phyloP scores from a whole-genome alignment of 2,329 filamentous ascomycete genomes.

The Metarhizium rileyi region DNA sequence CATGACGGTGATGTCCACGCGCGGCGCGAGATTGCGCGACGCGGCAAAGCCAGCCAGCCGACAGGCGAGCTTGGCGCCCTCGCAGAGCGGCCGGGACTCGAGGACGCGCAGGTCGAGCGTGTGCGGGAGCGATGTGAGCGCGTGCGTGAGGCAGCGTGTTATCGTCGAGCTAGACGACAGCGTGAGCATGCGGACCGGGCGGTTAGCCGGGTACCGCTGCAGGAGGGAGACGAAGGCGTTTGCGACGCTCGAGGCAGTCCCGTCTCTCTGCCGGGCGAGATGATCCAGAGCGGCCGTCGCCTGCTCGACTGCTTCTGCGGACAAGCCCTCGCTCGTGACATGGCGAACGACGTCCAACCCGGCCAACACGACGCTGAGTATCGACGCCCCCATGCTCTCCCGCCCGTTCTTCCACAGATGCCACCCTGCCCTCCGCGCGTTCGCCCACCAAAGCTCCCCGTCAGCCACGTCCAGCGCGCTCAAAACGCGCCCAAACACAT shows the following conservation, averaged over 20 bases:
- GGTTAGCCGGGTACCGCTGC: conserved; percentile 9
- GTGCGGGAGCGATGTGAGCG: conserved; percentile 21
- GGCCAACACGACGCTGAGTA: conserved; percentile 38
- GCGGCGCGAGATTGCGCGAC: conserved; percentile 20
- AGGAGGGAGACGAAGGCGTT: conserved; percentile 26
- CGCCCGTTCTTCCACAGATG: conserved; percentile 55
- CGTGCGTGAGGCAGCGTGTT: conserved; percentile 33
- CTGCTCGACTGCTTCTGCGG: conserved; percentile 5
- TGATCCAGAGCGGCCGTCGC: conserved; percentile 12
- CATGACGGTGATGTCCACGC: conserved; percentile 34
- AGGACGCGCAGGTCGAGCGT: conserved; percentile 48
- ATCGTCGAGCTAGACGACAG: conserved; percentile 56
- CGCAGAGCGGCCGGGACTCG: conserved; percentile 57
- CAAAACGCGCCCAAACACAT: conserved; percentile 37
- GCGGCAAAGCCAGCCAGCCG: conserved; percentile 29
- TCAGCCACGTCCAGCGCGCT: conserved; percentile 18
- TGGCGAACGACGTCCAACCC: conserved; percentile 32
- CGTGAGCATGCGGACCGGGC: conserved; percentile 42
- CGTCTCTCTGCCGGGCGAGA: conserved; percentile 13
- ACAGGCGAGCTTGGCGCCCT: conserved; percentile 49
- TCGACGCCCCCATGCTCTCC: conserved; percentile 56
- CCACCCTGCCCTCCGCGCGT: conserved; percentile 47
- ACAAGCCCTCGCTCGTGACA: conserved; percentile 8
- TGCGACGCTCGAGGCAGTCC: conserved; percentile 22
- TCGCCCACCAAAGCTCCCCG: conserved; percentile 41